Base-by-base conservation (phyloP, 495 filamentous ascomycete species). In the Lasiosphaeria hispida region DNA sequence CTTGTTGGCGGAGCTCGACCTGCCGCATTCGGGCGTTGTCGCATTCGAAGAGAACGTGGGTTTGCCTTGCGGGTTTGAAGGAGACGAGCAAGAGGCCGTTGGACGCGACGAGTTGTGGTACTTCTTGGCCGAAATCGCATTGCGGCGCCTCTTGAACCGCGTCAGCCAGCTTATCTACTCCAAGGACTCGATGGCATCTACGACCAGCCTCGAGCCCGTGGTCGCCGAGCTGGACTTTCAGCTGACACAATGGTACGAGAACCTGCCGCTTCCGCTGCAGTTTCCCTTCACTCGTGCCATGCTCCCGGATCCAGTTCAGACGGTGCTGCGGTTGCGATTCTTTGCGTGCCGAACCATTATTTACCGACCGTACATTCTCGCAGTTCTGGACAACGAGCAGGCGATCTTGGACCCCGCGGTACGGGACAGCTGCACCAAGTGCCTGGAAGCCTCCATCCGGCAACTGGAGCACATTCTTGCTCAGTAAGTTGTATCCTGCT, bases 261-360 rank as follows among this genome's bases (percentile, higher is more conserved):
- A 81, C 63, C 77, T 91, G 36, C 89, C 89, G 9, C 66, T 82
- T 48, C 79, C 88, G 8, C 77, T 93, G 50, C 87, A 88, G 62
- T 92, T 91, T 68, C 89, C 88, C 30, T 86, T 87, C 62, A 83
- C 80, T 41, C 76, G 82, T 44, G 68, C 80, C 2, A 81, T 86
- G 58, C 75, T 89, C 23, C 77, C 83, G 57, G 86, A 91, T 67
- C 83, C 87, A 15, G 83, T 91, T 36, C 89, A 93, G 70, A 92
- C 88, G 17, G 89, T 92, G 45, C 71, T 92, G 23, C 76, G 89
- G 43, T 74, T 92, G 61, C 84, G 89, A 38, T 93, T 91, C 75
- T 90, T 87, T 72, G 89, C 89, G 43, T 92, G 89, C 69, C 85
- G 87, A 49, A 91, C 89, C 38, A 91, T 92, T 67, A 92, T 92